Evolutionary conservation across 441 rosid species (phyloP).

Genomic region (Pelargonium citronellum): DNA sequence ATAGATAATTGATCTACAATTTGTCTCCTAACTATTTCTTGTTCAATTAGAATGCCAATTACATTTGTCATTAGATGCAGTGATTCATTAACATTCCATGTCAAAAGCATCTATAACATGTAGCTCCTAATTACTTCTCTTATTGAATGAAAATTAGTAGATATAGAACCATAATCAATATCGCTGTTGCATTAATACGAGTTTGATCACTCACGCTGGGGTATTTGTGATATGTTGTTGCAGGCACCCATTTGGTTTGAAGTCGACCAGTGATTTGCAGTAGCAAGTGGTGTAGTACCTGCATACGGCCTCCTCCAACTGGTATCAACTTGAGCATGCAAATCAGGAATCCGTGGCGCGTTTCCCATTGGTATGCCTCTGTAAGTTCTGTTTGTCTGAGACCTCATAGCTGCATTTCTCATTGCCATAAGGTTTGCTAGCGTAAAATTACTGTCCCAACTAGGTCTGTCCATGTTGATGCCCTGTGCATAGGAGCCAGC

Average conservation of each 20-base stretch:
- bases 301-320: slow-evolving; percentile 21
- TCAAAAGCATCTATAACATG: not conserved
- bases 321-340: slow-evolving; percentile 28
- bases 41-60: not conserved
- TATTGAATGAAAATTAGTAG: not conserved
- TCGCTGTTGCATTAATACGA: slow-evolving; percentile 11
- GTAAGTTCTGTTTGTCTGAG: slow-evolving; percentile 23
- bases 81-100: not conserved
- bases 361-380: slow-evolving; percentile 21
- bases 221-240: slow-evolving; percentile 24
- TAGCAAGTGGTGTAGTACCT: not conserved
- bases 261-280: slow-evolving; percentile 28
- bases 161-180: not conserved
- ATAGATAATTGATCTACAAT: too few species aligned
- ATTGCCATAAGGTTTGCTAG: slow-evolving; percentile 26
- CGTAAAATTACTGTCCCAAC: slow-evolving; percentile 21
- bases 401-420: slow-evolving; percentile 26
- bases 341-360: slow-evolving; percentile 25
- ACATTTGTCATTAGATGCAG: not conserved
- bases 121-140: not conserved
- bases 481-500: slow-evolving; percentile 32
- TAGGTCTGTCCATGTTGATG: slow-evolving; percentile 20
- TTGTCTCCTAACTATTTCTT: too few species aligned
- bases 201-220: slow-evolving; percentile 37
- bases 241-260: slow-evolving; percentile 1